Conservation (phyloP, 2,329 filamentous ascomycete genomes). For the Fusarium illudens region DNA sequence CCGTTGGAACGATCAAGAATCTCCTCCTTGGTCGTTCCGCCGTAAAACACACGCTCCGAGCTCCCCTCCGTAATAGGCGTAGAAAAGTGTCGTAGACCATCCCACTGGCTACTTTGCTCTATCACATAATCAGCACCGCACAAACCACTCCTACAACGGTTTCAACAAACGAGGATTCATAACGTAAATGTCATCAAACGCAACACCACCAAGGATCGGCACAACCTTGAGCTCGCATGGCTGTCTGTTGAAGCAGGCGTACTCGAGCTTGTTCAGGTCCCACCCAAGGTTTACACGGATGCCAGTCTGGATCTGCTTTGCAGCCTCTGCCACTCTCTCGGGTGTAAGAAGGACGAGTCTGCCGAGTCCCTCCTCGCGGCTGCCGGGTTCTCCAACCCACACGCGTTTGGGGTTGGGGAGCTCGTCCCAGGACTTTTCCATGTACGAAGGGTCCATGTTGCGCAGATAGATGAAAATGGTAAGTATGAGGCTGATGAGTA, state of each 20-base stretch:
- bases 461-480: background rate
- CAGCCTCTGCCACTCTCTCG: conserved; percentile 56
- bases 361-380: conserved; percentile 61
- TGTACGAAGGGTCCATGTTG: conserved; percentile 19
- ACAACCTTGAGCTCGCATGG: conserved; percentile 61
- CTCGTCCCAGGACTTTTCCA: conserved; percentile 34
- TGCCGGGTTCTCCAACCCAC: conserved; percentile 56
- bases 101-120: conserved; percentile 61
- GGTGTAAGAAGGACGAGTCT: conserved; percentile 61
- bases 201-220: conserved; percentile 55
- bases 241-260: conserved; percentile 61
- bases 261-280: conserved; percentile 64
- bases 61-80: conserved; percentile 49
- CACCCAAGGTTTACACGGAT: conserved; percentile 61
- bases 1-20: conserved; percentile 54
- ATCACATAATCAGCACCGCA: background rate
- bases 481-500: background rate
- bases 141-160: background rate
- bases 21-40: conserved; percentile 55
- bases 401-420: conserved; percentile 58
- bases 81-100: conserved; percentile 60
- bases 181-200: conserved; percentile 60
- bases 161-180: conserved; percentile 54
- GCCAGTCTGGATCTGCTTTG: conserved; percentile 61
- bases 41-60: conserved; percentile 56